Conservation (phyloP, 305 asterid species). For the Rubia tinctorum region DNA sequence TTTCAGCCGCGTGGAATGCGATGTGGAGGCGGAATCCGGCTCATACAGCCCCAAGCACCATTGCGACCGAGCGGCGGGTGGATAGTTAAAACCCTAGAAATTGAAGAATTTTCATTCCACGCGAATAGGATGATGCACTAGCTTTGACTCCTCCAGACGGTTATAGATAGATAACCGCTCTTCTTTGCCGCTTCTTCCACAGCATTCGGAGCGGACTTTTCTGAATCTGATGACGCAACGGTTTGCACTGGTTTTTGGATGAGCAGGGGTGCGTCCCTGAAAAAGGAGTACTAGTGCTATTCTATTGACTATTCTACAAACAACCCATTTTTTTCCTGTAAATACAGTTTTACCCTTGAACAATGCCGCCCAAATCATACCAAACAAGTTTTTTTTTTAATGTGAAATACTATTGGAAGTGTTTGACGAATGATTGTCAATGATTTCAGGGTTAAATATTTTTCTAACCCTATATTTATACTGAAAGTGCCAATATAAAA, state of each 20-base stretch:
- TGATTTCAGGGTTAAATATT: too few species aligned
- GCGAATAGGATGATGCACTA: not conserved
- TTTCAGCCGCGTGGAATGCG: constrained; percentile 38
- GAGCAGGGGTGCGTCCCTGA: not conserved
- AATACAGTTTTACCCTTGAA: not conserved
- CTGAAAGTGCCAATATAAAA: too few species aligned
- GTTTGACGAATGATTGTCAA: too few species aligned
- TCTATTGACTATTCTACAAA: too few species aligned
- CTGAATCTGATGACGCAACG: not conserved
- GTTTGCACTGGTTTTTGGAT: not conserved
- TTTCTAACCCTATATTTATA: too few species aligned
- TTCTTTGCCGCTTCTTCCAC: not conserved
- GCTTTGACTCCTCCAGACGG: not conserved
- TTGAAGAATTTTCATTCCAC: not conserved
- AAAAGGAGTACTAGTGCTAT: not conserved
- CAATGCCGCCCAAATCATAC: not conserved
- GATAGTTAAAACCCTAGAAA: constrained; percentile 57
- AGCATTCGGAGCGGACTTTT: not conserved
- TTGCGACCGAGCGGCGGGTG: constrained; percentile 21
- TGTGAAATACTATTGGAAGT: too few species aligned
- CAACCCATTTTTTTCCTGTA: not conserved
- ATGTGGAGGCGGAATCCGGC: constrained; percentile 69
- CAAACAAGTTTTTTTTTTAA: not conserved
- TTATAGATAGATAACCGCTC: not conserved
- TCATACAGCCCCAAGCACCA: constrained; percentile 55